Conservation (phyloP, 2,329 filamentous ascomycete species). For the Sordariomycetes sp. region DNA sequence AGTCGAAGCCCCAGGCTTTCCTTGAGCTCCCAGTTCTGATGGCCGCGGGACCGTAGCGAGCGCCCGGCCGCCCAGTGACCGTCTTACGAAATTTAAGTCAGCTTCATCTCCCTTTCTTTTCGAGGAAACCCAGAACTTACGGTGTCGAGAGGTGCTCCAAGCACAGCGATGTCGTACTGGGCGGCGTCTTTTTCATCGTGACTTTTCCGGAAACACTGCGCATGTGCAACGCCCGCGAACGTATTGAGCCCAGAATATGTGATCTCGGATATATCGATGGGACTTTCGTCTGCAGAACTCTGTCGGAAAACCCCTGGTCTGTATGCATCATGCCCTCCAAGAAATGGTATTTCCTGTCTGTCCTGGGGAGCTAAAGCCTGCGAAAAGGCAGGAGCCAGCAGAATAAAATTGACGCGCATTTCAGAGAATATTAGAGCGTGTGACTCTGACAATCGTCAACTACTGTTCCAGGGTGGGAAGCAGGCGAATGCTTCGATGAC, state of each 20-base stretch:
- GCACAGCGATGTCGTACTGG: constrained; percentile 10
- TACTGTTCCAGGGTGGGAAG: too few relatives aligned
- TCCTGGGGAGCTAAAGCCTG: not conserved
- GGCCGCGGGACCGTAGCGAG: constrained; percentile 72
- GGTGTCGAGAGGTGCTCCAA: constrained; percentile 11
- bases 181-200: not conserved
- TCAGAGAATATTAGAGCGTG: not conserved
- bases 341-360: not conserved
- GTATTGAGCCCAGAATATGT: constrained; percentile 2
- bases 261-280: constrained; percentile 2
- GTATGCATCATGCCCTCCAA: not conserved
- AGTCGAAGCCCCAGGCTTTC: constrained; percentile 5
- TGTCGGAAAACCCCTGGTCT: not conserved
- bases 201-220: not conserved
- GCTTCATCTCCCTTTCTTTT: constrained; percentile 52
- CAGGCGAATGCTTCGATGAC: too few relatives aligned
- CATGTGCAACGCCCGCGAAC: constrained; percentile 3
- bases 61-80: constrained; percentile 59
- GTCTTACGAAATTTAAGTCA: constrained; percentile 71
- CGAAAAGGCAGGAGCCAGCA: not conserved
- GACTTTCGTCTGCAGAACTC: not conserved
- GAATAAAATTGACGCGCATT: not conserved
- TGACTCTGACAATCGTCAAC: too few relatives aligned
- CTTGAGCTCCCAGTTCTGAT: constrained; percentile 61
- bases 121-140: constrained; percentile 4